These are phyloP conservation scores for Murraya paniculata DNA, from an alignment of 345 rosid genomes.

Conservation along the genomic window DNA sequence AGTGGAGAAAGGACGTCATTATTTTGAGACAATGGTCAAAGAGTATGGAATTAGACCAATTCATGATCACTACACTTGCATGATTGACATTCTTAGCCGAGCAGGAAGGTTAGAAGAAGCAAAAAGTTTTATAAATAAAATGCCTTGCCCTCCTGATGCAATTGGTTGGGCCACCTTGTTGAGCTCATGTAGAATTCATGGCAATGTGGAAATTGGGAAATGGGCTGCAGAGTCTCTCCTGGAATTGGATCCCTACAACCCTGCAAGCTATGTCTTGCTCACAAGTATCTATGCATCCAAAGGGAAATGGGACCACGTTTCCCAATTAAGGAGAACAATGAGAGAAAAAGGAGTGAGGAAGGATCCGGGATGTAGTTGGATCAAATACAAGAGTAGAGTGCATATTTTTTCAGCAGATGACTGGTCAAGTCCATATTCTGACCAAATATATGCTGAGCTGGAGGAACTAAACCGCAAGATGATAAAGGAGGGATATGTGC, in stretches of 20 bases:
- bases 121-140: conserved; percentile 53
- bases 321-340: conserved; percentile 66
- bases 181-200: conserved; percentile 73
- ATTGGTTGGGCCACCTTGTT: conserved; percentile 86
- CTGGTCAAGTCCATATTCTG: conserved; percentile 60
- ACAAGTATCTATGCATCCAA: conserved; percentile 72
- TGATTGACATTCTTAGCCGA: conserved; percentile 88
- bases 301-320: conserved; percentile 67
- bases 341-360: conserved; percentile 68
- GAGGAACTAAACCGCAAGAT: conserved; percentile 58
- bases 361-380: conserved; percentile 96
- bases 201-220: conserved; percentile 69
- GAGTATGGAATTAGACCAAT: conserved; percentile 57
- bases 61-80: conserved; percentile 80
- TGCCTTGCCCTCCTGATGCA: conserved; percentile 82
- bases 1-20: conserved; percentile 67
- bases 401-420: conserved; percentile 84
- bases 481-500: conserved; percentile 67
- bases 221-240: conserved; percentile 84
- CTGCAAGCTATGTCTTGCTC: conserved; percentile 77
- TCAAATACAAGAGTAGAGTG: conserved; percentile 64
- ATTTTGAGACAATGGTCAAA: conserved; percentile 63
- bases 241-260: conserved; percentile 70
- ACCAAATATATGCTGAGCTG: conserved; percentile 68
- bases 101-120: conserved; percentile 89